phyloP scores from a whole-genome alignment of 345 rosid genomes.

The Hibiscus trionum region DNA sequence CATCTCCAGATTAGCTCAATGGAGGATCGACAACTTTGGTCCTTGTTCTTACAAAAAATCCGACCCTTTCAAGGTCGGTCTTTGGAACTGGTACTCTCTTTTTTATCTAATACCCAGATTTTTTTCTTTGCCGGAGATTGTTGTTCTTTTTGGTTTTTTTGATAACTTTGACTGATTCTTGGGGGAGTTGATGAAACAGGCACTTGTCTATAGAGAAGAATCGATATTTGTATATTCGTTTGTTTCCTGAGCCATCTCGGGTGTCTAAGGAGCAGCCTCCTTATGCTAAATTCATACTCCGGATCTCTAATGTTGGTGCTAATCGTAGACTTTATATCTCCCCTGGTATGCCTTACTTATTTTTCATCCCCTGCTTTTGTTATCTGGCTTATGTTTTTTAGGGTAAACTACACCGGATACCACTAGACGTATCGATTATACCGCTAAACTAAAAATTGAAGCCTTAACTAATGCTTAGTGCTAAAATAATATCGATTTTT shows the following conservation, averaged over 20 bases:
- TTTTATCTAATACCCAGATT: background rate
- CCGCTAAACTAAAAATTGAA: too few species aligned
- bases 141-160: background rate
- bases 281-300: slow-evolving; percentile 56
- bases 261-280: slow-evolving; percentile 76
- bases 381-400: background rate
- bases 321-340: slow-evolving; percentile 48
- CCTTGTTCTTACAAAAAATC: slow-evolving; percentile 73
- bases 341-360: slow-evolving; percentile 28
- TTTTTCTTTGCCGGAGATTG: background rate
- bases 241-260: slow-evolving; percentile 76
- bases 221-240: slow-evolving; percentile 55
- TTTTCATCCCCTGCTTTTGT: background rate
- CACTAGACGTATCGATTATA: too few species aligned
- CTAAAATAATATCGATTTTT: too few species aligned
- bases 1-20: slow-evolving; percentile 82
- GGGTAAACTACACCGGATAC: too few species aligned
- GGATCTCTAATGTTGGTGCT: slow-evolving; percentile 53
- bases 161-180: background rate
- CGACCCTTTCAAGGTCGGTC: slow-evolving; percentile 83
- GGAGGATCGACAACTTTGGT: slow-evolving; percentile 82
- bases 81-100: slow-evolving; percentile 75
- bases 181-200: slow-evolving; percentile 30
- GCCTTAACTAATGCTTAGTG: too few species aligned
- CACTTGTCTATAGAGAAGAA: slow-evolving; percentile 78